phyloP scores from a whole-genome alignment of 257 asterid genomes.

The Ballota nigra region DNA sequence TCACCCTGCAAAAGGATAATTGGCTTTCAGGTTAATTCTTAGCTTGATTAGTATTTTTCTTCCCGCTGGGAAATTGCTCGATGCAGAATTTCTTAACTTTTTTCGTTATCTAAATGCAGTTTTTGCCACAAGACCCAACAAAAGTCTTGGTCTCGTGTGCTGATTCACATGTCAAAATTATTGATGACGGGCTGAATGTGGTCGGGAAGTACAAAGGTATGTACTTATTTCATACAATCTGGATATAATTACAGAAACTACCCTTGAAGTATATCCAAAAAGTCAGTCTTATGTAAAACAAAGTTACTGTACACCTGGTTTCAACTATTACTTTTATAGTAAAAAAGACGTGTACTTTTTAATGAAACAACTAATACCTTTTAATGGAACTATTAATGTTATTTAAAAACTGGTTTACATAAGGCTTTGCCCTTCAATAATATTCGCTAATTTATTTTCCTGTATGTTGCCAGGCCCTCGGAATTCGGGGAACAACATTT shows the following conservation, averaged over 20 bases:
- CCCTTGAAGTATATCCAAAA: not conserved
- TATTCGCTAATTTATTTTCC: not conserved
- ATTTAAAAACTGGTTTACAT: too few species aligned
- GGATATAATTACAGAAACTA: not conserved
- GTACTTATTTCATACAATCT: conserved; percentile 3
- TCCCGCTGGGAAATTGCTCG: not conserved
- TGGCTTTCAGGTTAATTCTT: conserved; percentile 72
- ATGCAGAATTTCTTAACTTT: not conserved
- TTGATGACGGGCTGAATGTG: conserved; percentile 59
- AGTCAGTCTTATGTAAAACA: too few species aligned
- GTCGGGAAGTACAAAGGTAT: conserved; percentile 75
- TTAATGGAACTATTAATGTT: too few species aligned
- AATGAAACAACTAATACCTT: not conserved
- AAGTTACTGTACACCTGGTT: too few species aligned
- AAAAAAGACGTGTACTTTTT: too few species aligned
- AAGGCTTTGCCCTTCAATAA: not conserved
- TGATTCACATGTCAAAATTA: conserved; percentile 73
- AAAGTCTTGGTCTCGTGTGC: conserved; percentile 81
- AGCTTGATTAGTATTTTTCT: not conserved
- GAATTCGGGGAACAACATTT: conserved; percentile 53
- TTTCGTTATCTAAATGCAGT: conserved; percentile 47
- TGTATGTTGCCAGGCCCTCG: conserved; percentile 47
- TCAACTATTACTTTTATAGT: too few species aligned
- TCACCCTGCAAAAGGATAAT: conserved; percentile 80
- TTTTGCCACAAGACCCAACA: conserved; percentile 64